phyloP scores from a whole-genome alignment of 2,329 filamentous ascomycete species.

The Exophiala bonariae region DNA sequence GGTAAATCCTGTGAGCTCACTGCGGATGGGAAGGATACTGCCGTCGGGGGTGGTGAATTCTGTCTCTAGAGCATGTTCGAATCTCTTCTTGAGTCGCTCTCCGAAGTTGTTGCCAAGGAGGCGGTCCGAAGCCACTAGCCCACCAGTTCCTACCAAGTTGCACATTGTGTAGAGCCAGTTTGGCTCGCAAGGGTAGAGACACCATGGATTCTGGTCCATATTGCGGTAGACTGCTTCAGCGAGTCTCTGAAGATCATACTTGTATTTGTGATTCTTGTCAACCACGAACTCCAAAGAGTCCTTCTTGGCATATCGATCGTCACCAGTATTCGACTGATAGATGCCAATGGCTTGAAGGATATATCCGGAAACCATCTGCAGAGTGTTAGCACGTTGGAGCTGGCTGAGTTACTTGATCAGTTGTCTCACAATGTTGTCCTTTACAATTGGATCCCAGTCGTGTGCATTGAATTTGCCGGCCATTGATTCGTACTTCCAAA shows the following conservation, averaged over 20 bases:
- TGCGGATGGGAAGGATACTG: constrained; percentile 20
- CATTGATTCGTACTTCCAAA: constrained; percentile 21
- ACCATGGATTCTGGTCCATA: constrained; percentile 16
- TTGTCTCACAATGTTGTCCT: constrained; percentile 15
- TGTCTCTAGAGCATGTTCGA: constrained; percentile 16
- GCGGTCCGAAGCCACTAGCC: constrained; percentile 12
- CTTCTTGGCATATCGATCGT: constrained; percentile 13
- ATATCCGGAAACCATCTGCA: constrained; percentile 19
- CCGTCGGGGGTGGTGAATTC: constrained; percentile 19
- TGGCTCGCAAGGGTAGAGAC: constrained; percentile 20
- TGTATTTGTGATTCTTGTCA: constrained; percentile 13
- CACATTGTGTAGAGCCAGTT: constrained; percentile 22
- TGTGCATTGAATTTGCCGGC: constrained; percentile 20
- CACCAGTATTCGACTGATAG: constrained; percentile 18
- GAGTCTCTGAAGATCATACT: constrained; percentile 11
- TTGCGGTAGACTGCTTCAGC: constrained; percentile 19
- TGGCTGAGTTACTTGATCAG: too few relatives aligned
- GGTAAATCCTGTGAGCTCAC: constrained; percentile 21
- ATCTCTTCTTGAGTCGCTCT: constrained; percentile 8
- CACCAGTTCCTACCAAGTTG: constrained; percentile 18
- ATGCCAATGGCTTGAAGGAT: constrained; percentile 17
- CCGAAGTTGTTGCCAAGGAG: constrained; percentile 13
- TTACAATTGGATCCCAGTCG: constrained; percentile 19
- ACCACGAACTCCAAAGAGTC: constrained; percentile 16
- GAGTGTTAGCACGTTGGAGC: too few relatives aligned